Evolutionary conservation across 805 yeast genomes (phyloP).

Genomic region (Spencermartinsiella europaea): DNA sequence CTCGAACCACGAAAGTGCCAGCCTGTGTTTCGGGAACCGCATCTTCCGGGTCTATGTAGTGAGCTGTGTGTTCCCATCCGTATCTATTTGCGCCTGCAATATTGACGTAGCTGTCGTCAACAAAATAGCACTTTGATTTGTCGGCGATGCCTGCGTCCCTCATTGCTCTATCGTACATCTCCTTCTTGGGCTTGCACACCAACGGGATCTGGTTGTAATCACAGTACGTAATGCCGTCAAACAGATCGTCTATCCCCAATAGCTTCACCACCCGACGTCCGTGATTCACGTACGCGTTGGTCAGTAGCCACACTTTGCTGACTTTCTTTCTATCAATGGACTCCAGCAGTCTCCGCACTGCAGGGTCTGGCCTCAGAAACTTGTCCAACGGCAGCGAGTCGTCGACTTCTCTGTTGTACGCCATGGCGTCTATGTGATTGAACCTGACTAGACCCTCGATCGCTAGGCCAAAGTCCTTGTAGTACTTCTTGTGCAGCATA

Average conservation of each 20-base stretch:
- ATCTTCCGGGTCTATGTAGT: constrained; percentile 66
- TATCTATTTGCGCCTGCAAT: constrained; percentile 64
- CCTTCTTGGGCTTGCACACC: constrained; percentile 83
- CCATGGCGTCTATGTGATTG: constrained; percentile 76
- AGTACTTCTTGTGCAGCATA: constrained; percentile 65
- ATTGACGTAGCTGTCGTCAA: constrained; percentile 83
- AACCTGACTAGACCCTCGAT: constrained; percentile 73
- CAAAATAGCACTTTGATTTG: constrained; percentile 56
- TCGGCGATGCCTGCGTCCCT: constrained; percentile 53
- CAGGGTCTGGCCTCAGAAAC: constrained; percentile 55
- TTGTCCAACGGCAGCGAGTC: constrained; percentile 84
- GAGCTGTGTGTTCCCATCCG: constrained; percentile 70
- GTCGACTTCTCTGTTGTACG: constrained; percentile 83
- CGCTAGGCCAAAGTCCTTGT: constrained; percentile 85
- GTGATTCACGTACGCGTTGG: constrained; percentile 91
- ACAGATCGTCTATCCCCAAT: constrained; percentile 84
- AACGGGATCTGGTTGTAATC: constrained; percentile 64
- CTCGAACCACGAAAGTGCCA: constrained; percentile 50
- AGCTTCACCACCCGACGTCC: constrained; percentile 74
- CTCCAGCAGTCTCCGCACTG: constrained; percentile 30
- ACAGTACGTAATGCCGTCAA: constrained; percentile 92
- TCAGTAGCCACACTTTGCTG: constrained; percentile 81
- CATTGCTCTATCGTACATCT: constrained; percentile 55
- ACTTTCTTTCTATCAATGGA: constrained; percentile 44
- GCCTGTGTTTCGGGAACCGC: constrained; percentile 37